Evolutionary conservation across 2,329 filamentous ascomycete genomes (phyloP).

Genomic region (Zasmidium citrigriseum): DNA sequence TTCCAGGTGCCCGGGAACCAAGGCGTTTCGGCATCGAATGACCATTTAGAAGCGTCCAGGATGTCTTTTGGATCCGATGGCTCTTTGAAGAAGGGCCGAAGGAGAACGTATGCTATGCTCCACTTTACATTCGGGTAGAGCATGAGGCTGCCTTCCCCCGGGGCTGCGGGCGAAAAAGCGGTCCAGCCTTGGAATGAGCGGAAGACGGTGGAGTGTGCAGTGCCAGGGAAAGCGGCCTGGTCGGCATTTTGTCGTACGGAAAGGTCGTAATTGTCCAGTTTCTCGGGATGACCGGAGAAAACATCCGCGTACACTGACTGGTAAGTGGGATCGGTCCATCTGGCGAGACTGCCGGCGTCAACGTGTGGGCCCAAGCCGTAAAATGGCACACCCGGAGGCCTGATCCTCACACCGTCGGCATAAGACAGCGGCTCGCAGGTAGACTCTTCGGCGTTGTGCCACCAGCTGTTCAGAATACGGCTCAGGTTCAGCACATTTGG

Average conservation of each 20-base stretch:
- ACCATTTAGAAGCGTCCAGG: constrained; percentile 12
- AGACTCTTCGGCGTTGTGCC: constrained; percentile 1
- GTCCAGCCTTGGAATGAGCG: constrained; percentile 14
- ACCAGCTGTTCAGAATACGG: constrained; percentile 13
- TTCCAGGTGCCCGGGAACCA: constrained; percentile 15
- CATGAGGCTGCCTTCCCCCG: constrained; percentile 13
- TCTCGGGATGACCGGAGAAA: constrained; percentile 10
- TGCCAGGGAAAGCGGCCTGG: constrained; percentile 11
- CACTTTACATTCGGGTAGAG: constrained; percentile 14
- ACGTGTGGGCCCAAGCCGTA: constrained; percentile 12
- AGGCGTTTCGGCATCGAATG: constrained; percentile 11
- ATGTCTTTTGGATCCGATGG: constrained; percentile 1
- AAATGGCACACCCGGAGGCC: constrained; percentile 11
- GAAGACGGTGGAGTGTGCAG: constrained; percentile 14
- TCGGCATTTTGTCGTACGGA: constrained; percentile 8
- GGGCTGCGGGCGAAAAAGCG: constrained; percentile 9
- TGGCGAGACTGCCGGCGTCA: constrained; percentile 10
- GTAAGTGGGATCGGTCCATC: constrained; percentile 11
- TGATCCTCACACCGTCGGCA: constrained; percentile 9
- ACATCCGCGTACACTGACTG: constrained; percentile 3
- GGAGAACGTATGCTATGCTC: constrained; percentile 10
- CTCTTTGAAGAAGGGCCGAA: constrained; percentile 14
- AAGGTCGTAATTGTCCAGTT: constrained; percentile 14
- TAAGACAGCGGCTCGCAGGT: constrained; percentile 9
- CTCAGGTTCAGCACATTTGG: constrained; percentile 10